Evolutionary conservation across 805 yeast species (phyloP).

Genomic region (Spathaspora passalidarum): DNA sequence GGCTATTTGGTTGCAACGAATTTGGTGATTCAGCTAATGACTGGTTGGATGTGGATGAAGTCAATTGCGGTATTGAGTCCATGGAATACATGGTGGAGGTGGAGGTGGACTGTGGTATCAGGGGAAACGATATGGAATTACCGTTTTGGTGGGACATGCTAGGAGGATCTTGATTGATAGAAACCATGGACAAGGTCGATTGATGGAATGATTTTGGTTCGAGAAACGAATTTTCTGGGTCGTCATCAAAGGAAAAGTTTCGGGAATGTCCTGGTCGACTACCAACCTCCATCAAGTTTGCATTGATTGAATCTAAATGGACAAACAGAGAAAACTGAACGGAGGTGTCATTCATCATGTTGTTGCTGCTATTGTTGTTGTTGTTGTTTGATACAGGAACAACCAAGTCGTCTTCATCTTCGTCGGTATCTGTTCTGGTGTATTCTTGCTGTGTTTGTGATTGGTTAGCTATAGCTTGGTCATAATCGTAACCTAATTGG

Average conservation of each 20-base stretch:
- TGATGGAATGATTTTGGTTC: slow-evolving; percentile 11
- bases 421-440: neutral
- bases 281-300: slow-evolving; percentile 1
- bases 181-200: slow-evolving; percentile 19
- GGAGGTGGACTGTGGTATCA: slow-evolving; percentile 16
- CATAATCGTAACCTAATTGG: neutral
- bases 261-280: slow-evolving; percentile 15
- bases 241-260: slow-evolving; percentile 20
- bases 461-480: slow-evolving; percentile 1
- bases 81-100: slow-evolving; percentile 27
- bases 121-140: slow-evolving; percentile 3
- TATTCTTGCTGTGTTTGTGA: neutral
- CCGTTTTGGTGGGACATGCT: neutral
- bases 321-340: neutral
- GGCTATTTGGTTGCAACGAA: too few species aligned
- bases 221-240: slow-evolving; percentile 1
- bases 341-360: neutral
- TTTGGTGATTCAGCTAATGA: slow-evolving; percentile 31
- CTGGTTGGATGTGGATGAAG: slow-evolving; percentile 34
- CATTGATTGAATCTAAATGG: slow-evolving; percentile 3
- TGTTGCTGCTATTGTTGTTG: slow-evolving; percentile 5
- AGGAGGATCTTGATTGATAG: slow-evolving; percentile 21
- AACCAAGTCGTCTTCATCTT: slow-evolving; percentile 7
- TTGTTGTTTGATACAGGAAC: slow-evolving; percentile 12
- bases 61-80: slow-evolving; percentile 36